These are phyloP conservation scores for Blastocladiella emersonii DNA, from an alignment of 371 early-diverging fungal genomes.

Conservation along the genomic window DNA sequence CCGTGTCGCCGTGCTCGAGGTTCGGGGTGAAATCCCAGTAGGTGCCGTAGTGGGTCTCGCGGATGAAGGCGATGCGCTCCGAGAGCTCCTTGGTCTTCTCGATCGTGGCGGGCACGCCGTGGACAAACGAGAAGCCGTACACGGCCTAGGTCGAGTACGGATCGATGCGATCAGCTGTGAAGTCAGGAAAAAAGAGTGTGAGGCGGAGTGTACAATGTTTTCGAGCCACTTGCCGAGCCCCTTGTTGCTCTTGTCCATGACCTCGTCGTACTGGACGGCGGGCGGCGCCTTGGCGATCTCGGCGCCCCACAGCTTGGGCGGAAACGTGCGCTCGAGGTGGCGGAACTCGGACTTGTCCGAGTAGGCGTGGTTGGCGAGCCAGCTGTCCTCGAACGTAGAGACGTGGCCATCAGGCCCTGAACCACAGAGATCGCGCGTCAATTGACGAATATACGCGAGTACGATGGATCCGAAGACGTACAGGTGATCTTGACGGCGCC, in stretches of 20 bases:
- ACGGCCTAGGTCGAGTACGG: slow-evolving; percentile 30
- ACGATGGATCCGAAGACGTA: neutral
- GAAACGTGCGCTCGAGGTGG: slow-evolving; percentile 7
- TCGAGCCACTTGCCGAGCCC: slow-evolving; percentile 59
- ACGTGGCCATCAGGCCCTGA: slow-evolving; percentile 1
- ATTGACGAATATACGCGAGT: neutral
- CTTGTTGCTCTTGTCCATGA: slow-evolving; percentile 34
- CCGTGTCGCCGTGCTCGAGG: slow-evolving; percentile 72
- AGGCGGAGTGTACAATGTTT: slow-evolving; percentile 42
- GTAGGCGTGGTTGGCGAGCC: slow-evolving; percentile 12
- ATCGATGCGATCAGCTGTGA: too few relatives aligned
- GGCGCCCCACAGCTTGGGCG: slow-evolving; percentile 18
- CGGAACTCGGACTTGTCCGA: neutral
- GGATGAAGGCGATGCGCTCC: slow-evolving; percentile 52
- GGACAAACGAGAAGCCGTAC: slow-evolving; percentile 66
- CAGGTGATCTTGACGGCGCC: neutral
- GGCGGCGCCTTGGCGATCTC: slow-evolving; percentile 23
- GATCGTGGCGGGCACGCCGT: slow-evolving; percentile 48
- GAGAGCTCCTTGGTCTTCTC: slow-evolving; percentile 53
- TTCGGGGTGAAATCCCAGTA: slow-evolving; percentile 69
- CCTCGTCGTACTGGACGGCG: slow-evolving; percentile 36
- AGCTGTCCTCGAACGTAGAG: slow-evolving; percentile 6
- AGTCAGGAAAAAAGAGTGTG: neutral
- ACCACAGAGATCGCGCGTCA: neutral
- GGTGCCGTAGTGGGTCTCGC: slow-evolving; percentile 67